Conservation (phyloP, 2,329 filamentous ascomycete genomes). For the Fusarium falciforme region DNA sequence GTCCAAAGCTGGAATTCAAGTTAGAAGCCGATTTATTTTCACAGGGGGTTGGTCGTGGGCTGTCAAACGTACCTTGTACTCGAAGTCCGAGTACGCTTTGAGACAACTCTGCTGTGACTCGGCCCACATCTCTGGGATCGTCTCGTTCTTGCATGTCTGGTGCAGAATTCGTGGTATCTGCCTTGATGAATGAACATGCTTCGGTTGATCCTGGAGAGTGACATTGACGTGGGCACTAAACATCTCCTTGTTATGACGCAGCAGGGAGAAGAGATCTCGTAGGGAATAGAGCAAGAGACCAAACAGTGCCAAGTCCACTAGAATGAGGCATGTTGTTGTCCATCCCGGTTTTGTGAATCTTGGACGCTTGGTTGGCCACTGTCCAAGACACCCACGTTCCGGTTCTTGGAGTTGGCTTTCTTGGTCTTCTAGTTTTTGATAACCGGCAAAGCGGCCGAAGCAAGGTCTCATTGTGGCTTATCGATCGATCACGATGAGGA, state of each 20-base stretch:
- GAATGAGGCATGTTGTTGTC: slow-evolving; percentile 64
- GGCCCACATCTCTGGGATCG: slow-evolving; percentile 74
- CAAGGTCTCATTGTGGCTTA: neutral
- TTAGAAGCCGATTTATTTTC: neutral
- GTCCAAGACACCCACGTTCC: neutral
- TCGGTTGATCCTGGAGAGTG: slow-evolving; percentile 46
- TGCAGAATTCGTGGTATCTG: slow-evolving; percentile 80
- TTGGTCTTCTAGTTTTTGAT: neutral
- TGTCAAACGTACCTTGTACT: slow-evolving; percentile 70
- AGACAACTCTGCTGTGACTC: slow-evolving; percentile 74
- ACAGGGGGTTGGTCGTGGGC: neutral
- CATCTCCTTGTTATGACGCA: slow-evolving; percentile 58
- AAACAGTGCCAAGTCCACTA: slow-evolving; percentile 72
- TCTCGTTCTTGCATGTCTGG: slow-evolving; percentile 77
- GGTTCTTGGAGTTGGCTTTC: neutral
- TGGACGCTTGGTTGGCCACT: neutral
- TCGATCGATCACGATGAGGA: neutral
- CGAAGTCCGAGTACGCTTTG: slow-evolving; percentile 74
- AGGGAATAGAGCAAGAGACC: slow-evolving; percentile 73
- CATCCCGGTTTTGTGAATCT: slow-evolving; percentile 12
- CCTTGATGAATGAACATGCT: slow-evolving; percentile 74
- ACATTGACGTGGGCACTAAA: slow-evolving; percentile 37
- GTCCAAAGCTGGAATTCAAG: slow-evolving; percentile 72
- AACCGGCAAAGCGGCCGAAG: neutral
- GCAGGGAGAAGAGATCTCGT: slow-evolving; percentile 75